A percentile compares a stretch with the other conserved stretches of the same genome.
Conservation (phyloP, 306 rosid genomes). For the Senna siamea region DNA sequence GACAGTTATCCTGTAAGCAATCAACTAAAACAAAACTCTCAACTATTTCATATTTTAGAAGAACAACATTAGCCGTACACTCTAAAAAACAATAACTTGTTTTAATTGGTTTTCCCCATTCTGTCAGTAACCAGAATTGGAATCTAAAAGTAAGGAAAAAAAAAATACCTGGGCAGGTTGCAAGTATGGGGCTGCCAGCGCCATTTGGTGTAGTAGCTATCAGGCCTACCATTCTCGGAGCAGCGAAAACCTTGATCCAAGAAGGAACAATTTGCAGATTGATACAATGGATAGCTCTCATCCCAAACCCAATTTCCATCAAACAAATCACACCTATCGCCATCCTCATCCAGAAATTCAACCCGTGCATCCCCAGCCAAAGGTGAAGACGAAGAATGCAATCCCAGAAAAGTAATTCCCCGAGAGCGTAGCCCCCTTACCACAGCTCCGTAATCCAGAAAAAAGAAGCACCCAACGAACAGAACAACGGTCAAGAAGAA, state of each 20-base stretch:
- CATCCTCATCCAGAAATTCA: constrained; percentile 56
- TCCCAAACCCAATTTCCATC: constrained; percentile 94
- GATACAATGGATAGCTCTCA: constrained; percentile 78
- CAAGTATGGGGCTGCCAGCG: constrained; percentile 91
- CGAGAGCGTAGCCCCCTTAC: constrained; percentile 40
- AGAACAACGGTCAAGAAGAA: constrained; percentile 57
- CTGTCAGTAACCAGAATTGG: constrained; percentile 18
- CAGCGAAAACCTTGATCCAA: constrained; percentile 81
- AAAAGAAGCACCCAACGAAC: constrained; percentile 61
- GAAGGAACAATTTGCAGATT: constrained; percentile 67
- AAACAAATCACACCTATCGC: constrained; percentile 64
- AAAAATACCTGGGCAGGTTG: constrained; percentile 81
- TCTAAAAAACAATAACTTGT: not conserved
- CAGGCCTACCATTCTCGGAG: constrained; percentile 77
- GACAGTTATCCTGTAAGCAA: too few species aligned
- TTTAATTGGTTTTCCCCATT: not conserved
- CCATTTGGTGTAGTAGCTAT: constrained; percentile 77
- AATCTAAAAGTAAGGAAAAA: not conserved
- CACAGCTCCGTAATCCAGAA: constrained; percentile 52
- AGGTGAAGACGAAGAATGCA: constrained; percentile 36
- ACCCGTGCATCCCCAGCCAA: constrained; percentile 24
- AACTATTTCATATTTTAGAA: not conserved
- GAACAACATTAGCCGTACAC: constrained; percentile 18
- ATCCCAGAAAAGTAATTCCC: constrained; percentile 44
- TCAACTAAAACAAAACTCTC: not conserved